Percentiles rank a stretch among this genome's conserved stretches.
Evolutionary conservation across 306 rosid species (phyloP).

Genomic region (Dryas alaskensis): DNA sequence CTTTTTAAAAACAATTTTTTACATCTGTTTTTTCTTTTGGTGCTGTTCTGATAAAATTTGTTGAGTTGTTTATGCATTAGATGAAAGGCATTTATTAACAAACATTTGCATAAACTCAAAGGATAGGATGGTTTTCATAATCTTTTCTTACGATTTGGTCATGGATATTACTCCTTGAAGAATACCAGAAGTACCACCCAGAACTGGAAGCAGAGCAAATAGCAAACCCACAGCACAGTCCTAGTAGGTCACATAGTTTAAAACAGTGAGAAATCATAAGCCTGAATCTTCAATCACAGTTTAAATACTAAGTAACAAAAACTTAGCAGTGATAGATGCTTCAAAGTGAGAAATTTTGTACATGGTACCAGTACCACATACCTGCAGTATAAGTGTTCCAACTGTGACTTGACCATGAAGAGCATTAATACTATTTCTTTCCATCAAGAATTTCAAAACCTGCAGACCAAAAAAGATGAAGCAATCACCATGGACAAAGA

Average conservation of each 20-base stretch:
- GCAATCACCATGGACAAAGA: neutral
- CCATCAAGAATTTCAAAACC: conserved; percentile 97
- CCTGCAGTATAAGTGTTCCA: conserved; percentile 93
- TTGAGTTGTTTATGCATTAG: neutral
- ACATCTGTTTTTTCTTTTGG: neutral
- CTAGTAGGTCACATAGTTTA: conserved; percentile 40
- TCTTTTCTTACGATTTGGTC: conserved; percentile 73
- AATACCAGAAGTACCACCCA: conserved; percentile 92
- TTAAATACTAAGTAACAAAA: neutral
- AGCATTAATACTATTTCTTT: conserved; percentile 65
- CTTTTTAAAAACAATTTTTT: neutral
- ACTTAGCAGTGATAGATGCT: neutral
- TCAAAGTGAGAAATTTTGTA: conserved; percentile 6
- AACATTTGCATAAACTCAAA: conserved; percentile 19
- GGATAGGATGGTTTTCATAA: conserved; percentile 6
- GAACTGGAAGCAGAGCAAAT: conserved; percentile 91
- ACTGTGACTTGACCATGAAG: conserved; percentile 96
- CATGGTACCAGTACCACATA: conserved; percentile 16
- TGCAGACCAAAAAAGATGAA: conserved; percentile 34
- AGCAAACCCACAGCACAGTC: conserved; percentile 98
- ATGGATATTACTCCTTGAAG: conserved; percentile 91
- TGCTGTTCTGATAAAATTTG: neutral
- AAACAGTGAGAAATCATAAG: conserved; percentile 10
- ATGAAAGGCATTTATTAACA: neutral
- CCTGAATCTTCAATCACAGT: neutral